A percentile compares a stretch with the other conserved stretches of the same genome.
Evolutionary conservation across 2,329 filamentous ascomycete species (phyloP).

Genomic region (Colletotrichum scovillei): DNA sequence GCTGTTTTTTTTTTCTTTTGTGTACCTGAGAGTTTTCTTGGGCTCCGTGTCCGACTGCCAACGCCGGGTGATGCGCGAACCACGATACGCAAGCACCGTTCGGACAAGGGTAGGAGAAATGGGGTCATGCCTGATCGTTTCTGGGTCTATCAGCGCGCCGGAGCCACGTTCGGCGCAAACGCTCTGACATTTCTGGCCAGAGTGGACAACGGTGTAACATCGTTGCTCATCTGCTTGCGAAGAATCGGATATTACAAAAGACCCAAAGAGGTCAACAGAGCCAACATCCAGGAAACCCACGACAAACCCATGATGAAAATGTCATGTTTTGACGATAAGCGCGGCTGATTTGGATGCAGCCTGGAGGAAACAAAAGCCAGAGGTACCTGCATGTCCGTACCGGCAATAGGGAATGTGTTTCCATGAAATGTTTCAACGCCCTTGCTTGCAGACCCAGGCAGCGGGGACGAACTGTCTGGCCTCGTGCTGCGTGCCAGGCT

Average conservation of each 20-base stretch:
- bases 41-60: not conserved
- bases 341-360: not conserved
- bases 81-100: conserved; percentile 4
- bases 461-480: conserved; percentile 22
- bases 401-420: conserved; percentile 13
- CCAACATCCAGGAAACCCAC: not conserved
- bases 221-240: conserved; percentile 11
- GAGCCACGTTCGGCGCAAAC: conserved; percentile 25
- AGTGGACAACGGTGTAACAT: conserved; percentile 25
- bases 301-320: conserved; percentile 7
- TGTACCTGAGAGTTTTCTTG: not conserved
- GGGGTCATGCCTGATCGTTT: conserved; percentile 27
- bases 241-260: conserved; percentile 17
- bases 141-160: conserved; percentile 5
- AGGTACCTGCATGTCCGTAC: conserved; percentile 16
- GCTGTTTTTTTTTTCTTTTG: not conserved
- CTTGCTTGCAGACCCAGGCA: conserved; percentile 20
- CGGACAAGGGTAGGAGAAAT: conserved; percentile 16
- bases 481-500: not conserved
- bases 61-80: conserved; percentile 7
- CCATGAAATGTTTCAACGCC: conserved; percentile 34
- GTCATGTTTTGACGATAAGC: conserved; percentile 13
- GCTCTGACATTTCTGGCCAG: conserved; percentile 21
- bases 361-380: not conserved
- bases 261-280: not conserved